Base-by-base conservation (phyloP, 2,329 filamentous ascomycete genomes). In the Trichoderma aggressivum region DNA sequence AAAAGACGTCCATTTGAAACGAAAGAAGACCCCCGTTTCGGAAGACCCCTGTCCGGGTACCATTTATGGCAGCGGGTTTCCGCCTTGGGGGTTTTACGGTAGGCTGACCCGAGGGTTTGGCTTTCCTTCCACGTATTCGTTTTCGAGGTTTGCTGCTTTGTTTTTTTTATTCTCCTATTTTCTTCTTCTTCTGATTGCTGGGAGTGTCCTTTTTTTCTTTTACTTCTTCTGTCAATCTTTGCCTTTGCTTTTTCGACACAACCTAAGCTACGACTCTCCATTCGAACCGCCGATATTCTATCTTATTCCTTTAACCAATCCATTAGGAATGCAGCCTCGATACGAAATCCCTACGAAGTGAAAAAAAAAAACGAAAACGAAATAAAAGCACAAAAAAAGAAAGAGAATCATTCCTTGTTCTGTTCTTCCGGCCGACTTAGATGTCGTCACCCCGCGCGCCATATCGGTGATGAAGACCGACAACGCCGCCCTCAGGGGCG, bases 401-500 rank as follows among this genome's bases (percentile, higher is more conserved):
- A 39, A 24, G 5, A 8, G 5, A 18, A 28, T 8, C 53, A 24
- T 43, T 55, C 18, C 28, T n/a, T 21, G 4, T 18, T 47, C 10
- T n/a, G 8, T 16, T 58, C 30, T 34, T 24, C 43, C 60, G n/a
- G 5, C 36, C 36, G 30, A 47, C 62, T 65, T 71, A 28, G 32
- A 77, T 77, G 75, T 75, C 73, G 69, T 67, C 71, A 16, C 63
- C 36, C 36, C 50, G 21, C 55, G 47, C 71, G 39, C 55, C 65
- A 28, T 16, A 67, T 73, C 76, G 79, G 78, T 74, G 75, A 82
- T 82, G 80, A 79, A 77, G 77, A 75, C 77, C 76, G 78, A 76
- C 64, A 70, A 72, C 50, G 85, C 86, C 62, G 80, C 83, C 8
- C 79, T 89, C 70, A 83, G 81, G 71, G 87, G 87, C 66, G 87